Percentiles rank a stretch among this genome's conserved stretches.
Evolutionary conservation across 108 stramenopile genomes (phyloP).

Genomic region (Parietichytrium sp.): DNA sequence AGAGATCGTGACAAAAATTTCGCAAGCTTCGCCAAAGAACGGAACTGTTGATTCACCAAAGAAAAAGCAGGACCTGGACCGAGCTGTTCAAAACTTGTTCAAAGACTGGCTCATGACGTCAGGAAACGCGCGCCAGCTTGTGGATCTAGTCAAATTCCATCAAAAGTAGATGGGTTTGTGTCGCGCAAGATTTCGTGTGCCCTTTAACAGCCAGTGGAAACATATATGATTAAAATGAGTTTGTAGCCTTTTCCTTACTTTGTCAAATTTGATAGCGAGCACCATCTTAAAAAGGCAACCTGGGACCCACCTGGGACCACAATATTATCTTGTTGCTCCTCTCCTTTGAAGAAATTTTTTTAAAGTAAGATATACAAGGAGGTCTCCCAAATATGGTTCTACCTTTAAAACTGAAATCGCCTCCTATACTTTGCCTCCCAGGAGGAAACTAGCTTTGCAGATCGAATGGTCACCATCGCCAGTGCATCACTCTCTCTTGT

Average conservation of each 20-base stretch:
- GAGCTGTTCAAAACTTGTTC: background rate
- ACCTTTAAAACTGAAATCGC: background rate
- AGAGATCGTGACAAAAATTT: background rate
- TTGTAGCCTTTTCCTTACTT: no score
- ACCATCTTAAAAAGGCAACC: background rate
- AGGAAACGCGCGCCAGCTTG: background rate
- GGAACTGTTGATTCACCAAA: background rate
- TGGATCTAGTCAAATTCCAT: conserved; percentile 9
- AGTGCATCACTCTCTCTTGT: background rate
- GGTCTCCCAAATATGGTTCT: background rate
- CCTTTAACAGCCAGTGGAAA: no score
- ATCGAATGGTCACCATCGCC: background rate
- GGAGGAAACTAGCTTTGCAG: background rate
- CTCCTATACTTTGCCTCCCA: background rate
- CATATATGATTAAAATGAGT: no score
- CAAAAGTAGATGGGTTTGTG: no score
- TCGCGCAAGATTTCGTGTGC: no score
- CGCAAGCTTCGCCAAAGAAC: background rate
- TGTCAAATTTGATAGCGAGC: background rate
- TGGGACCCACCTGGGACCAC: background rate
- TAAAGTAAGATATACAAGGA: no score
- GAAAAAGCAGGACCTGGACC: background rate
- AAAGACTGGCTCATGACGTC: background rate
- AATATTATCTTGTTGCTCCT: background rate
- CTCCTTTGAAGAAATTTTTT: background rate